A percentile compares a stretch with the other conserved stretches of the same genome.
phyloP scores from a whole-genome alignment of 176 grass and related monocot genomes.

The Bonia amplexicaulis region DNA sequence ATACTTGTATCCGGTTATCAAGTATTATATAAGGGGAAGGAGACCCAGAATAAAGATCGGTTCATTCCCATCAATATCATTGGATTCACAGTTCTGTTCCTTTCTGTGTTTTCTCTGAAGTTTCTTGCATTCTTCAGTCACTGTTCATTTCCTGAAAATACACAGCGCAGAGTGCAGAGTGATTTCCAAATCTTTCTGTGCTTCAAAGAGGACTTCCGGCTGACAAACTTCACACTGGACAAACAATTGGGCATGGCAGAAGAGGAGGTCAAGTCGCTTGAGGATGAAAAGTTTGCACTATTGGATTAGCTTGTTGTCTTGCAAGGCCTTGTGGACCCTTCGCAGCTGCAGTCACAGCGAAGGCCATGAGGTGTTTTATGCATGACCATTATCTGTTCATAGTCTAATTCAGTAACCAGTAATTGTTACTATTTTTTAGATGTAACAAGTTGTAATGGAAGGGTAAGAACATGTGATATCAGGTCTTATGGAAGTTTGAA shows the following conservation, averaged over 20 bases:
- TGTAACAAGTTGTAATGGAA: conserved; percentile 1
- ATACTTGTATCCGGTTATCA: no score
- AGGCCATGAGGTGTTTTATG: conserved; percentile 9
- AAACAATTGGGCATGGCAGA: conserved; percentile 52
- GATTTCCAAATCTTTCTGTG: no score
- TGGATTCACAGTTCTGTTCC: no score
- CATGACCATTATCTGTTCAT: neutral
- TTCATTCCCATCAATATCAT: no score
- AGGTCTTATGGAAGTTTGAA: conserved; percentile 3
- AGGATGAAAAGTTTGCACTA: conserved; percentile 62
- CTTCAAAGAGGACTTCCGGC: no score
- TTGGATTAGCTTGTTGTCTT: conserved; percentile 95
- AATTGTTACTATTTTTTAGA: conserved; percentile 6
- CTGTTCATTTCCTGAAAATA: no score
- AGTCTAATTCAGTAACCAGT: conserved; percentile 5
- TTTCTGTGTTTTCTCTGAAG: no score
- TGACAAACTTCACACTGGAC: conserved; percentile 61
- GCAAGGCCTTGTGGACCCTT: conserved; percentile 76
- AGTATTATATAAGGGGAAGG: no score
- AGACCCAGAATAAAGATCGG: no score
- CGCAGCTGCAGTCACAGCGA: neutral
- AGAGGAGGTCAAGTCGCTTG: conserved; percentile 48
- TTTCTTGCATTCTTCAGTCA: no score
- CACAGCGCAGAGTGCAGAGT: no score
- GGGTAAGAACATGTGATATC: neutral